A percentile compares a stretch with the other conserved stretches of the same genome.
phyloP scores from a whole-genome alignment of 129 eudicot species.

The Saussurea involucrata region DNA sequence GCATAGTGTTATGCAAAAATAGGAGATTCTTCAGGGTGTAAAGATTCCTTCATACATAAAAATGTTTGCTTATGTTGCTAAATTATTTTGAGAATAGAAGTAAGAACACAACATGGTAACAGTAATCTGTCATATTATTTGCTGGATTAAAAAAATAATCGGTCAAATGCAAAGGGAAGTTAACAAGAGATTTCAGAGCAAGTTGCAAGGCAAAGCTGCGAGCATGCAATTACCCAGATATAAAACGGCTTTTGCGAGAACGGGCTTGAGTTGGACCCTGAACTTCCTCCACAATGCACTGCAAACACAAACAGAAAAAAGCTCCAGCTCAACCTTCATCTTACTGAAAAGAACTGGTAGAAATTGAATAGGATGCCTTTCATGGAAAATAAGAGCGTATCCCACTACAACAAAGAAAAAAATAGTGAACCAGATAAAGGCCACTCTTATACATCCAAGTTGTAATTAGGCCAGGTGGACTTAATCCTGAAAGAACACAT shows the following conservation, averaged over 20 bases:
- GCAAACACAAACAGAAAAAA: constrained; percentile 15
- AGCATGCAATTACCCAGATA: constrained; percentile 67
- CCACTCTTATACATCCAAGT: not conserved
- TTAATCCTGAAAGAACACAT: not conserved
- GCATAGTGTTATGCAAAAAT: not conserved
- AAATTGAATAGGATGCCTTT: not conserved
- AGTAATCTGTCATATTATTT: not conserved
- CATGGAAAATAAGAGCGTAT: not conserved
- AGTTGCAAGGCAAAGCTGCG: not conserved
- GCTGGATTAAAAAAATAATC: not conserved
- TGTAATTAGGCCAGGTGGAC: not conserved
- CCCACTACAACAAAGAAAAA: not conserved
- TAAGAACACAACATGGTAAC: not conserved
- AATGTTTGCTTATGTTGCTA: not conserved
- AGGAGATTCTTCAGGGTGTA: not conserved
- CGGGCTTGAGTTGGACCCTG: constrained; percentile 98
- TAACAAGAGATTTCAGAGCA: not conserved
- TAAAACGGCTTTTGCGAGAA: constrained; percentile 86
- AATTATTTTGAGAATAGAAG: not conserved
- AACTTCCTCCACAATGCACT: constrained; percentile 98
- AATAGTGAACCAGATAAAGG: not conserved
- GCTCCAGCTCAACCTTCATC: not conserved
- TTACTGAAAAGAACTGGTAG: not conserved
- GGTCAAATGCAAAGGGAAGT: not conserved
- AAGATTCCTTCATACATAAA: not conserved